phyloP scores from a whole-genome alignment of 495 filamentous ascomycete species.

The Thermothielavioides terrestris region DNA sequence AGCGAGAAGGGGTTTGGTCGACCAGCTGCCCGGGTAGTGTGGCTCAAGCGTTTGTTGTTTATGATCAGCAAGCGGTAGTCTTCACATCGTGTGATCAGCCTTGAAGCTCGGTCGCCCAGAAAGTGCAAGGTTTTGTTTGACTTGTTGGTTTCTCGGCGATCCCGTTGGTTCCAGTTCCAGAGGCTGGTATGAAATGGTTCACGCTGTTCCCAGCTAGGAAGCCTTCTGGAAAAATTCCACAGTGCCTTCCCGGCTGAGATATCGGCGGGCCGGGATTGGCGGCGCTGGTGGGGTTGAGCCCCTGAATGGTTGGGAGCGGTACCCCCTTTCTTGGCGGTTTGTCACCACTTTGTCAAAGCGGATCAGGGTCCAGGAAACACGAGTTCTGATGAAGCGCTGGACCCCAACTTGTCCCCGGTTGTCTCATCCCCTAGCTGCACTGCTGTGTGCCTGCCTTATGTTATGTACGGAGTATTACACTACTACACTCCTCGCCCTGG shows the following conservation, averaged over 20 bases:
- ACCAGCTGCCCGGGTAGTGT: no score
- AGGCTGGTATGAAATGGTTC: not conserved
- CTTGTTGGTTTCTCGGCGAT: not conserved
- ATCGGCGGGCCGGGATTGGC: slow-evolving; percentile 4
- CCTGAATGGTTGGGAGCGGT: slow-evolving; percentile 9
- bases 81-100: no score
- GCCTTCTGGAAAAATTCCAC: slow-evolving; percentile 12
- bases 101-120: no score
- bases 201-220: slow-evolving; percentile 4
- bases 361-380: no score
- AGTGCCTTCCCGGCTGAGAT: not conserved
- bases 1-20: not conserved
- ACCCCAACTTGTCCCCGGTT: not conserved
- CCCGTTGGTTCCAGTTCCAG: not conserved
- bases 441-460: no score
- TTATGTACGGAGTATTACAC: no score
- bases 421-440: not conserved
- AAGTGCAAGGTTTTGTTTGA: not conserved
- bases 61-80: no score
- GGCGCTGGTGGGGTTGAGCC: not conserved
- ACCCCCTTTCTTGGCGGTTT: slow-evolving; percentile 2
- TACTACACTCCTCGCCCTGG: no score
- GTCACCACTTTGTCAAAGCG: no score
- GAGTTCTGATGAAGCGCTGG: no score
- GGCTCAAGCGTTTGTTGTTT: no score